Conservation (phyloP, 768 basidiomycete species). For the Agrocybe chaxingu region DNA sequence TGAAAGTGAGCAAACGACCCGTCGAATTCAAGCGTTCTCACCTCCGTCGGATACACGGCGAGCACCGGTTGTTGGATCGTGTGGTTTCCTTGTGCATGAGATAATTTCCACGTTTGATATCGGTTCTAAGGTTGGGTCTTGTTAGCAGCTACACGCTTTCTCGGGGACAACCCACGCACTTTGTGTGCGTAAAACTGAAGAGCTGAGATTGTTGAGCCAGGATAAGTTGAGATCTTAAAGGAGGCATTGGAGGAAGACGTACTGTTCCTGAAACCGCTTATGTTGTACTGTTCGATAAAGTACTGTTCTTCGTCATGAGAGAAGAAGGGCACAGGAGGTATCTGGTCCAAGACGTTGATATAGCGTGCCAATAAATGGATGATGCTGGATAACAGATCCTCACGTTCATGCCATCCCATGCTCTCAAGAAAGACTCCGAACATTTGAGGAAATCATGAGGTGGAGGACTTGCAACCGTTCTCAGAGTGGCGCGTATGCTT, state of each 20-base stretch:
- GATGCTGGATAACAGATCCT: slow-evolving; percentile 18
- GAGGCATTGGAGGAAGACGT: slow-evolving; percentile 19
- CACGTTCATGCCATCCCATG: slow-evolving; percentile 45
- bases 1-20: background rate
- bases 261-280: slow-evolving; percentile 63
- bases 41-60: slow-evolving; percentile 37
- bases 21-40: slow-evolving; percentile 11
- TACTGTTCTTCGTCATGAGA: slow-evolving; percentile 64
- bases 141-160: background rate
- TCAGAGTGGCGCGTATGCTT: slow-evolving; percentile 53
- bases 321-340: slow-evolving; percentile 61
- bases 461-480: slow-evolving; percentile 51
- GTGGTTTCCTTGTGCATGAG: slow-evolving; percentile 41
- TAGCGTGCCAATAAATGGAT: background rate
- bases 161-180: slow-evolving; percentile 24
- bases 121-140: slow-evolving; percentile 32
- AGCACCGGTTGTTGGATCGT: slow-evolving; percentile 42
- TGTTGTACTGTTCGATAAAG: slow-evolving; percentile 57
- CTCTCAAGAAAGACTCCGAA: slow-evolving; percentile 45
- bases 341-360: slow-evolving; percentile 29
- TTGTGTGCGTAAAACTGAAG: slow-evolving; percentile 62
- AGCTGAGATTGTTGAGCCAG: slow-evolving; percentile 31
- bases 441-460: slow-evolving; percentile 54
- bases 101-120: slow-evolving; percentile 33
- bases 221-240: background rate